These are phyloP conservation scores for Forsythia suspensa DNA, from an alignment of 257 asterid genomes.

Conservation along the genomic window DNA sequence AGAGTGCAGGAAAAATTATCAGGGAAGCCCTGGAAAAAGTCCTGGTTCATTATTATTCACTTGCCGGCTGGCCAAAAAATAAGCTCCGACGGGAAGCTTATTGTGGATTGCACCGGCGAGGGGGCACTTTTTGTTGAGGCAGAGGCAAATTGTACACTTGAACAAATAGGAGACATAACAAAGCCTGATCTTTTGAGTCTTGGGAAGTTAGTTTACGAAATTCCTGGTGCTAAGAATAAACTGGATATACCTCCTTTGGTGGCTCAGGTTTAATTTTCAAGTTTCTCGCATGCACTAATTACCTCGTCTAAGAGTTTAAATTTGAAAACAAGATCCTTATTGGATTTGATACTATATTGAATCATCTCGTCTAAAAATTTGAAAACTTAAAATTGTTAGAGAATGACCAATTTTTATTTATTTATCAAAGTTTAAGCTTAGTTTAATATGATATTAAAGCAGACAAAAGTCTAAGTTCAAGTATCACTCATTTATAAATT, in stretches of 20 bases:
- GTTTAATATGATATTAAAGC: no score
- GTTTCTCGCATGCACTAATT: not conserved
- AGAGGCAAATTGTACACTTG: conserved; percentile 29
- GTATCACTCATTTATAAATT: no score
- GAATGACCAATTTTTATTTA: no score
- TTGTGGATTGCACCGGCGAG: conserved; percentile 41
- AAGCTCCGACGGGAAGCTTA: conserved; percentile 39
- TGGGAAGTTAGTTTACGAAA: conserved; percentile 49
- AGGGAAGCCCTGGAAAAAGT: conserved; percentile 39
- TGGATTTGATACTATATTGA: no score
- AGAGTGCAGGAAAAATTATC: conserved; percentile 26
- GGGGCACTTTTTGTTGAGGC: conserved; percentile 52
- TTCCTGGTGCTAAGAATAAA: conserved; percentile 45
- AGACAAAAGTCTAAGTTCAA: no score
- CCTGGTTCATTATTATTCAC: conserved; percentile 45
- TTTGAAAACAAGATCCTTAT: no score
- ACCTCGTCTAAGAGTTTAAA: no score
- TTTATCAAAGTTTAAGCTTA: no score
- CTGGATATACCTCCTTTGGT: conserved; percentile 46
- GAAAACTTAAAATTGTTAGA: no score
- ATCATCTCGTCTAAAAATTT: no score
- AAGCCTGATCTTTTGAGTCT: conserved; percentile 50
- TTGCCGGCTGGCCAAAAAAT: conserved; percentile 42
- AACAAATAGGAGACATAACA: conserved; percentile 43
- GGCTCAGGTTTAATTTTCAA: conserved; percentile 39